Percentiles rank a stretch among this genome's conserved stretches.
These are phyloP conservation scores for Ustilago bromivora DNA, from an alignment of 1,284 basidiomycete species.

Conservation along the genomic window DNA sequence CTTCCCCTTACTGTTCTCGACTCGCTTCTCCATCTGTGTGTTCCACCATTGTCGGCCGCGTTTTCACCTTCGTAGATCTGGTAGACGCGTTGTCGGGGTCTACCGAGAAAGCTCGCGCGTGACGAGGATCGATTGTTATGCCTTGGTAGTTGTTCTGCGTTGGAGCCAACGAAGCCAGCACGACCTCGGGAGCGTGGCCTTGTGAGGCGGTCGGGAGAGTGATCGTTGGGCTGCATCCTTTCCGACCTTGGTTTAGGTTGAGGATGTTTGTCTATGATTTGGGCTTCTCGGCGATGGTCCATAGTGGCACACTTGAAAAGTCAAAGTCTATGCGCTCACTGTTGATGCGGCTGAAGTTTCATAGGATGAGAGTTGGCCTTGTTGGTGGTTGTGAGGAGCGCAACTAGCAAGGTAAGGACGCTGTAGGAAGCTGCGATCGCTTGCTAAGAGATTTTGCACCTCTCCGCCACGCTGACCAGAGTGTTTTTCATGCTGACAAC, in stretches of 20 bases:
- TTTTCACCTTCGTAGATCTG: slow-evolving; percentile 28
- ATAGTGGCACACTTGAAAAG: neutral
- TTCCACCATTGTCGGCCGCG: neutral
- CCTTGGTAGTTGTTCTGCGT: slow-evolving; percentile 13
- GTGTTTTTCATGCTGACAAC: too few relatives aligned
- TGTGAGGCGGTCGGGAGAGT: slow-evolving; percentile 22
- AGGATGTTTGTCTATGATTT: neutral
- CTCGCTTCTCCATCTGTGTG: slow-evolving; percentile 31
- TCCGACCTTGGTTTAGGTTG: slow-evolving; percentile 8
- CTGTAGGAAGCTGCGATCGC: too few relatives aligned
- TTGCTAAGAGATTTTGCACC: too few relatives aligned
- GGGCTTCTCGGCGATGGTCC: neutral
- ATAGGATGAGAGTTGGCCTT: neutral
- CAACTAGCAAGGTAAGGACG: neutral
- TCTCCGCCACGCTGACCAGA: too few relatives aligned
- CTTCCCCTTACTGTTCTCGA: slow-evolving; percentile 42
- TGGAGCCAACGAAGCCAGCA: slow-evolving; percentile 26
- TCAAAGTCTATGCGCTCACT: neutral
- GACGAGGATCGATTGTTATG: slow-evolving; percentile 35
- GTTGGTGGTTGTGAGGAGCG: too few relatives aligned
- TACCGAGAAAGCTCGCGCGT: slow-evolving; percentile 43
- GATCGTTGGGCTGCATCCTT: neutral
- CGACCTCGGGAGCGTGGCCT: slow-evolving; percentile 33
- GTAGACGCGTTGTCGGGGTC: slow-evolving; percentile 43
- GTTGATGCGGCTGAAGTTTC: neutral